phyloP scores from a whole-genome alignment of 169 alveolate genomes.

The Besnoitia besnoiti region DNA sequence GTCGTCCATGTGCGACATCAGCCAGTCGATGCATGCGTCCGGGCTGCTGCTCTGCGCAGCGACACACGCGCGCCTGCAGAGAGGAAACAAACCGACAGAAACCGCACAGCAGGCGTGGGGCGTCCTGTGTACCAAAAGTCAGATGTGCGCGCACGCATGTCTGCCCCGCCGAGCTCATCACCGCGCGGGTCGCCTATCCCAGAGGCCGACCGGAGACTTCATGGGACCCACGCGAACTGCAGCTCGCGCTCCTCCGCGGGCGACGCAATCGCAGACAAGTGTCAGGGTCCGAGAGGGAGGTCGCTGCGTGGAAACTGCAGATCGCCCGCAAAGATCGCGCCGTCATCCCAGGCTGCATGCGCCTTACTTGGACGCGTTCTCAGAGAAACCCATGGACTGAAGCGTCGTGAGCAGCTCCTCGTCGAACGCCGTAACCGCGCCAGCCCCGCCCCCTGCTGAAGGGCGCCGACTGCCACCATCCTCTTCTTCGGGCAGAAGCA shows the following conservation, averaged over 20 bases:
- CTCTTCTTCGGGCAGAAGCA: constrained; percentile 60
- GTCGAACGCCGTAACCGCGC: not conserved
- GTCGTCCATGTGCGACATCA: constrained; percentile 64
- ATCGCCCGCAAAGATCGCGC: too few species aligned
- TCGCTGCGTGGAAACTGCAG: too few species aligned
- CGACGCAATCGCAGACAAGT: too few species aligned
- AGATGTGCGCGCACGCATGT: too few species aligned
- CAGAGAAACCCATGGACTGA: constrained; percentile 64
- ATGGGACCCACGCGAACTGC: too few species aligned
- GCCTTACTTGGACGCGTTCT: constrained; percentile 61
- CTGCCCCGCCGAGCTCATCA: too few species aligned
- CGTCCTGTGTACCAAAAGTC: not conserved
- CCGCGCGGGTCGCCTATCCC: too few species aligned
- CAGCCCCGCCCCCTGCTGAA: not conserved
- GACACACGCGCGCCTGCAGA: constrained; percentile 64
- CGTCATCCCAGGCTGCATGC: not conserved
- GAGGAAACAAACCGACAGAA: not conserved
- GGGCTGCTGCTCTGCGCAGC: constrained; percentile 29
- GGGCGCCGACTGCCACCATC: not conserved
- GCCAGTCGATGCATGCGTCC: constrained; percentile 66
- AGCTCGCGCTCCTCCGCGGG: too few species aligned
- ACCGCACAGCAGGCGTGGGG: not conserved
- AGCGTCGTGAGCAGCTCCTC: constrained; percentile 45
- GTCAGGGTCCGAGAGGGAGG: too few species aligned
- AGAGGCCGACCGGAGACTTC: too few species aligned